phyloP scores from a whole-genome alignment of 768 basidiomycete genomes.

The Tricholoma sp. region DNA sequence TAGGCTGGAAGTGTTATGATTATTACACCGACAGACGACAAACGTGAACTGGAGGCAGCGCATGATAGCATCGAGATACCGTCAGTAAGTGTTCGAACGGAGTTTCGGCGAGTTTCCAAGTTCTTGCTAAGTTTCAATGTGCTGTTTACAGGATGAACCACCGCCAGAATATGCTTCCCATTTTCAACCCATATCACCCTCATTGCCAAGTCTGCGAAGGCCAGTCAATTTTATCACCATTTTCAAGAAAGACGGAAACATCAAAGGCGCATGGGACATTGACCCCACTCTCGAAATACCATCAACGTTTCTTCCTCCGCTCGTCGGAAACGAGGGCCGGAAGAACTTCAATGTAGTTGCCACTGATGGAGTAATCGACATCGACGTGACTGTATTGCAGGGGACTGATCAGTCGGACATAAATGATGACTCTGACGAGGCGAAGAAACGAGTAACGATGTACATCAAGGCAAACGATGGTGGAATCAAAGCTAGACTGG shows the following conservation, averaged over 20 bases:
- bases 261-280: conserved; percentile 36
- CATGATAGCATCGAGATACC: not conserved
- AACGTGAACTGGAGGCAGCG: not conserved
- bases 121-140: not conserved
- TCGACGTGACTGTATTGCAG: conserved; percentile 33
- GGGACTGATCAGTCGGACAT: not conserved
- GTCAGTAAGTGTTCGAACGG: not conserved
- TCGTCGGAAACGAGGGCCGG: conserved; percentile 28
- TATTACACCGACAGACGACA: not conserved
- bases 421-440: not conserved
- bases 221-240: conserved; percentile 30
- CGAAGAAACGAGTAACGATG: conserved; percentile 11
- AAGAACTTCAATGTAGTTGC: conserved; percentile 34
- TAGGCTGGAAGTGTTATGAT: not conserved
- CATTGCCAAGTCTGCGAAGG: conserved; percentile 16
- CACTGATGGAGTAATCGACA: conserved; percentile 28
- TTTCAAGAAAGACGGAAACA: conserved; percentile 19
- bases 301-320: conserved; percentile 29
- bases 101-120: not conserved
- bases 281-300: conserved; percentile 41
- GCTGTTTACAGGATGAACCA: conserved; percentile 11
- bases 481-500: conserved; percentile 17
- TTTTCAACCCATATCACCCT: not conserved
- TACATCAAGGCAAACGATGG: conserved; percentile 24
- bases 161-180: conserved; percentile 14